Conservation (phyloP, 1,139 yeast genomes). For the Pichia sp. region DNA sequence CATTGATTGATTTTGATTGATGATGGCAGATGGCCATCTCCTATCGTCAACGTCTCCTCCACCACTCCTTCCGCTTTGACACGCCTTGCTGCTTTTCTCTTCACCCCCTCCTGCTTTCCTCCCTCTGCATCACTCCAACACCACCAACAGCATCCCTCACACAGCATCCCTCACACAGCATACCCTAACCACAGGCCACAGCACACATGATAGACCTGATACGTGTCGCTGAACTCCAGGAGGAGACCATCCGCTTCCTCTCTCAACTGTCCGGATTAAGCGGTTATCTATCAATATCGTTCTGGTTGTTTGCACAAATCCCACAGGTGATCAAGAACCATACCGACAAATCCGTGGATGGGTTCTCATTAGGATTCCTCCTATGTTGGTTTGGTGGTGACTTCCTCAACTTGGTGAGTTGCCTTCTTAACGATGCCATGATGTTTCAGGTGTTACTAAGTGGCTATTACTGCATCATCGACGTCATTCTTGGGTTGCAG, state of each 20-base stretch:
- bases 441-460: slow-evolving; percentile 77
- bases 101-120: no score
- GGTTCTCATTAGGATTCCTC: slow-evolving; percentile 76
- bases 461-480: slow-evolving; percentile 72
- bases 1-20: no score
- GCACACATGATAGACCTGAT: slow-evolving; percentile 1
- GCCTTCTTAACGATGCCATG: slow-evolving; percentile 72
- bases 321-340: slow-evolving; percentile 86
- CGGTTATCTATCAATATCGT: slow-evolving; percentile 52
- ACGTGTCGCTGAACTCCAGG: neutral
- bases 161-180: no score
- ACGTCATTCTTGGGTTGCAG: slow-evolving; percentile 67
- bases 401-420: slow-evolving; percentile 74
- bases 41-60: no score
- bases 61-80: no score
- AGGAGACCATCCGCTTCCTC: slow-evolving; percentile 2
- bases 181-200: no score
- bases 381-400: slow-evolving; percentile 86
- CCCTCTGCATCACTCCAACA: no score
- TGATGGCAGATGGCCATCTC: no score
- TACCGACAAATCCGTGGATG: slow-evolving; percentile 76
- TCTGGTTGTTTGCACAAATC: slow-evolving; percentile 85
- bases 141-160: no score
- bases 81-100: no score
- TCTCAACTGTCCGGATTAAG: slow-evolving; percentile 27